Base-by-base conservation (phyloP, 768 basidiomycete genomes). In the Amanita inopinata region DNA sequence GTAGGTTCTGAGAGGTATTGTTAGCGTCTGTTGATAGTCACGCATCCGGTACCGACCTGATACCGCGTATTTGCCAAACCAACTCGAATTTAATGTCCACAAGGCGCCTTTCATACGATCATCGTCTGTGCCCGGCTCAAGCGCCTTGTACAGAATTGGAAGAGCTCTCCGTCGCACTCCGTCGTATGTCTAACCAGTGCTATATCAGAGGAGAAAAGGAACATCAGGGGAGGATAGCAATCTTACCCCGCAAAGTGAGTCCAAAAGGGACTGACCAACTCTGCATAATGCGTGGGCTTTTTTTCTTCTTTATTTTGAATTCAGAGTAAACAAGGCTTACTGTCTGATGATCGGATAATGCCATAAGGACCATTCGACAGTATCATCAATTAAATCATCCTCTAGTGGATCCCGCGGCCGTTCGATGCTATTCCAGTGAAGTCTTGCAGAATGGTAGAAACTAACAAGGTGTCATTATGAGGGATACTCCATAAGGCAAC, bases 91-190 rank as follows among this genome's bases (percentile, higher is more conserved):
- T 22, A 90, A 56, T 3, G 82, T 80, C 76, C 86, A 90, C 14
- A 91, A 60, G 2, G 87, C 85, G 7, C 91, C 91, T 63, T 96
- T 93, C 80, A 91, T 87, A n/a, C 83, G 73, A 56, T 90, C 87
- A 51, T 87, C 86, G 28, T 92, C 88, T 14, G 71, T 72, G 2
- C 82, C 86, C 4, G 80, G 77, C 38, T 73, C 67, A 39, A 83
- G 61, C 3, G 75, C 72, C 30, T 66, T 57, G 46, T 76, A 74
- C n/a, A 83, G 57, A 32, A 63, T 46, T 6, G 81, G 80, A 14
- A 83, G 63, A 27, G 72, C 71, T n/a, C 81, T 74, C 11, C 68
- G 69, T 24, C 79, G 68, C 27, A 82, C 70, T 3, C 82, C 84
- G 53, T 86, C 84, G 51, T 78, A 85, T 2, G 68, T 58, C 82